Evolutionary conservation across 2,329 filamentous ascomycete genomes (phyloP), one percentile per base, ranked within the genome.

Genomic region (Pseudocercospora crystallina): DNA sequence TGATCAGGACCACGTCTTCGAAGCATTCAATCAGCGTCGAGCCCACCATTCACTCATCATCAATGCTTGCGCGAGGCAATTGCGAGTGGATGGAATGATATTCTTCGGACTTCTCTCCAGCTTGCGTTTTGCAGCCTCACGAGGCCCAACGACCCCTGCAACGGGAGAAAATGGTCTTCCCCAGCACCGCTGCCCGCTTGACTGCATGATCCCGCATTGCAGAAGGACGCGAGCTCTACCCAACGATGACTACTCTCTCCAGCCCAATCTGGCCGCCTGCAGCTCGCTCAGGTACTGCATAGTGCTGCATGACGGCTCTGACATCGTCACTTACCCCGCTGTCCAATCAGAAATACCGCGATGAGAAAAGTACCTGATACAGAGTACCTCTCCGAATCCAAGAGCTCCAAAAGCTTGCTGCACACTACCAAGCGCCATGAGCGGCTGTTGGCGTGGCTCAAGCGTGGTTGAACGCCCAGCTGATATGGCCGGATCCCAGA

Each of bases 341-440:
- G 17, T 12, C 47, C 47, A 50, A 50, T 50, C 47, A 40, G 11
- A 34, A 15, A 36, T 32, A 9, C 30, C 30, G 44, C 44, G 36
- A 38, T 47, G 31, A 13, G 30, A 45, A 35, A 9, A 37, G 13
- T 30, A 36, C 26, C 9, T 31, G 42, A 51, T 46, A 26, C 13
- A 46, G 31, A 43, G 42, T 41, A 45, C 11, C 46, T 49, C 45
- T 26, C 13, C 13, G 11, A 13, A 13, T 34, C 51, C 46, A 49
- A 38, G 43, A 54, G 47, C 51, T 54, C 37, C 47, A 37, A 38
- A 37, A 54, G 47, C 47, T 37, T 38, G 34, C 29, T 31, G 35
- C 38, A 54, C 46, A 36, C 51, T 32, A n/a, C n/a, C n/a, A n/a
- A n/a, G n/a, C n/a, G n/a, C n/a, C n/a, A 53, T 53, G 11, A 17